phyloP scores from a whole-genome alignment of 768 basidiomycete genomes.

The Leucosporidium yakuticum region DNA sequence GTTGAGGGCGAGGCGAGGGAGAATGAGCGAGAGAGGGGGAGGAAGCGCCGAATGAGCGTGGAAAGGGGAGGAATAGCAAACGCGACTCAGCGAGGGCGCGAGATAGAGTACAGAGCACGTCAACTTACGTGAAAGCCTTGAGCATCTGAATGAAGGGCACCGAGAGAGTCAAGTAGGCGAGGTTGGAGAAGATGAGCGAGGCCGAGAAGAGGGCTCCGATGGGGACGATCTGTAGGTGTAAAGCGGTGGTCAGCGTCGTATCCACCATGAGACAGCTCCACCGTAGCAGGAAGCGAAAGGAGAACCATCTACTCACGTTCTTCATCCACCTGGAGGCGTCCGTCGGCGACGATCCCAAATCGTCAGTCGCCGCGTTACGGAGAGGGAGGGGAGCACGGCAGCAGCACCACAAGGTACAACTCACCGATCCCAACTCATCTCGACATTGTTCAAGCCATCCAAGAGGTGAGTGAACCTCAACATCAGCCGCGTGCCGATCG shows the following conservation, averaged over 20 bases:
- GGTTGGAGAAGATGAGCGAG: slow-evolving; percentile 83
- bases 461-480: slow-evolving; percentile 73
- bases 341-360: neutral
- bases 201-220: slow-evolving; percentile 91
- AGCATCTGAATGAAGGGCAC: slow-evolving; percentile 88
- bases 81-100: neutral
- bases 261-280: too few relatives aligned
- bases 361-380: too few relatives aligned
- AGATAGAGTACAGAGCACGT: too few relatives aligned
- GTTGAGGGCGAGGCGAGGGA: too few relatives aligned
- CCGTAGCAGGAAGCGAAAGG: too few relatives aligned
- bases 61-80: neutral
- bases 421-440: slow-evolving; percentile 61
- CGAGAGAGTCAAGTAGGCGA: slow-evolving; percentile 82
- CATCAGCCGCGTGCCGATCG: slow-evolving; percentile 75
- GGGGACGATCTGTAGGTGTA: slow-evolving; percentile 77
- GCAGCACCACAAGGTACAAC: neutral
- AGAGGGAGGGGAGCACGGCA: too few relatives aligned
- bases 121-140: slow-evolving; percentile 71
- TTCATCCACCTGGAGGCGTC: neutral
- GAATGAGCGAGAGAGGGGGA: too few relatives aligned
- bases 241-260: too few relatives aligned
- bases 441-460: slow-evolving; percentile 66
- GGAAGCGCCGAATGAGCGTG: too few relatives aligned
- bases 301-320: slow-evolving; percentile 2